Evolutionary conservation across 306 rosid genomes (phyloP), one percentile per base, ranked within the genome.

Genomic region (Gastrolobium bilobum): DNA sequence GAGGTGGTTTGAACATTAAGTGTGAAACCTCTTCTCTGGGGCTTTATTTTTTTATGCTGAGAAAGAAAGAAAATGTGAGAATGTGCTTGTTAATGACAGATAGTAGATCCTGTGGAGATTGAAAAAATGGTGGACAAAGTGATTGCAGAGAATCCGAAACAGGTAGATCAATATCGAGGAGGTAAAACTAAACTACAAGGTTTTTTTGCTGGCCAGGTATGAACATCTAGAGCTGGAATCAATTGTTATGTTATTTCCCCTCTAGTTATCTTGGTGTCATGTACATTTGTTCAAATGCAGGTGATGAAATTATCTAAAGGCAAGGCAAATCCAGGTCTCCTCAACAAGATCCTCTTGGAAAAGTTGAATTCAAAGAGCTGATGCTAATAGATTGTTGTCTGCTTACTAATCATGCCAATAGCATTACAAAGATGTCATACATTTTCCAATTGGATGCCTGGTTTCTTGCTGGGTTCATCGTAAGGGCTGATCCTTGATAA

Each of bases 271-370:
- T 7, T 56, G 4, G 13, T 81, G 20, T 70, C 13, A 43, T 78
- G 13, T 35, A 35, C 6, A 2, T 40, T 53, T 84, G 52, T 57
- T 64, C 46, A 58, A 56, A 5, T 78, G 79, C 86, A 94, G 97
- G 82, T 88, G 31, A 95, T 92, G 99, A 95, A 95, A 81, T 82
- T 62, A 70, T 95, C 99, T 29, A 95, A 93, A 87, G 99, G 98
- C 63, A 95, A 95, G 86, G 97, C 99, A 84, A 95, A 91, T 80
- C 98, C 99, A 0, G 90, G 90, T 76, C 82, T 95, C 52, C 83
- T 95, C 31, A 95, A 90, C 93, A 93, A 90, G 89, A 90, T 95
- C 70, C 98, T 95, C 52, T 62, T 88, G 71, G 93, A 91, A 81
- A 93, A 90, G 80, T 81, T 95, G 75, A 90, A 93, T 58, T 87